These are phyloP conservation scores for Ceratobasidium sp. DNA, from an alignment of 1,284 basidiomycete genomes.

Conservation along the genomic window DNA sequence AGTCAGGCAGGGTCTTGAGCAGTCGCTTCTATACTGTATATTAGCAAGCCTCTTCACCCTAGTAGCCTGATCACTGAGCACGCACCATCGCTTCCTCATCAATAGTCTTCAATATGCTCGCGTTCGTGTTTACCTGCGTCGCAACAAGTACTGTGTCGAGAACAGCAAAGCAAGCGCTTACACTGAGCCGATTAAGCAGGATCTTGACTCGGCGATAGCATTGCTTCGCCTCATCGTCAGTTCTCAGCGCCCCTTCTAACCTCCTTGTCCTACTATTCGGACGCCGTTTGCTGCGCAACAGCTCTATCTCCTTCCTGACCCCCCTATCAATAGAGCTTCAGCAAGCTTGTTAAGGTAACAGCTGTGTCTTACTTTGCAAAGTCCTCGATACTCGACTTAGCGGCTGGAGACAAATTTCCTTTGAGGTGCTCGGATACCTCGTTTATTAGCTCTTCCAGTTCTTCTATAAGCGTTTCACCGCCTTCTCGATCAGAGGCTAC, in stretches of 20 bases:
- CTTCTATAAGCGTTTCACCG: too few relatives aligned
- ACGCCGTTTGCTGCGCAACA: not conserved
- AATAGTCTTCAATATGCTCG: conserved; percentile 7
- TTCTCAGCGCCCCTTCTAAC: not conserved
- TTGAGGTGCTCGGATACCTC: too few relatives aligned
- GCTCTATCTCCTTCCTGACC: too few relatives aligned
- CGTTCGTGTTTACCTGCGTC: not conserved
- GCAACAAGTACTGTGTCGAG: not conserved
- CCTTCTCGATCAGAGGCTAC: too few relatives aligned
- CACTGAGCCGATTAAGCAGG: not conserved
- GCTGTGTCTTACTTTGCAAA: too few relatives aligned
- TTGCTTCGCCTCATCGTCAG: not conserved
- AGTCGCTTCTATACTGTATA: not conserved
- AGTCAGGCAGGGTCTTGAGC: not conserved
- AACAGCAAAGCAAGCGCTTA: not conserved
- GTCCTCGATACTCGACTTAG: too few relatives aligned
- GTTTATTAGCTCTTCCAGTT: too few relatives aligned
- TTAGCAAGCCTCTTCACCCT: too few relatives aligned
- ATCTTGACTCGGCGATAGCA: not conserved
- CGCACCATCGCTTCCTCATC: not conserved
- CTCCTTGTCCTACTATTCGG: not conserved
- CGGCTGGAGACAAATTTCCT: too few relatives aligned
- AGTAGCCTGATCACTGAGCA: too few relatives aligned
- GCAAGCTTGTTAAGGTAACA: too few relatives aligned
- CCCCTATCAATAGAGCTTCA: too few relatives aligned